Evolutionary conservation across 495 filamentous ascomycete genomes (phyloP).

Genomic region (Poronia punctata): DNA sequence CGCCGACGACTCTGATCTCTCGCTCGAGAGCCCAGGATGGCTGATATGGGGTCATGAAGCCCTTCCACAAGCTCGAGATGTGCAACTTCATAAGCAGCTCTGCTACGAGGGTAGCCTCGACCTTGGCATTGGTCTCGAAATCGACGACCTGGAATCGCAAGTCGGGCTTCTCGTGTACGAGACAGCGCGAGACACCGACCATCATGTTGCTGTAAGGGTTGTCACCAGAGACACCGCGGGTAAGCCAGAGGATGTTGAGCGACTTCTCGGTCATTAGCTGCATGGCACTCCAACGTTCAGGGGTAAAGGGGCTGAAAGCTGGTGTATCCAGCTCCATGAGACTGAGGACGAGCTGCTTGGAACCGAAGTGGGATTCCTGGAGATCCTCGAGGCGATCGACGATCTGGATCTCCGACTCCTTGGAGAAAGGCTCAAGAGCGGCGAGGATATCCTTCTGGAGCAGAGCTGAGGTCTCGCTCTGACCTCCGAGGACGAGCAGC

Average conservation of each 20-base stretch:
- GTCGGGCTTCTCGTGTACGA: not conserved
- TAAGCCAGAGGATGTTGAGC: not conserved
- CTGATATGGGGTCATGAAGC: too few relatives aligned
- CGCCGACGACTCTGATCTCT: constrained; percentile 7
- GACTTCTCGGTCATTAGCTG: not conserved
- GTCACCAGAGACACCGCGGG: too few relatives aligned
- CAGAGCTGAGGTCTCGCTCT: not conserved
- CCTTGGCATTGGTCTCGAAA: not conserved
- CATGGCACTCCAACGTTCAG: not conserved
- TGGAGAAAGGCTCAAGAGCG: too few relatives aligned
- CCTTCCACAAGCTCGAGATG: too few relatives aligned
- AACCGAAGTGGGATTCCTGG: too few relatives aligned
- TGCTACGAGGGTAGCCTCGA: not conserved
- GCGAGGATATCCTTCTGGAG: too few relatives aligned
- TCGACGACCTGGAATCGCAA: not conserved
- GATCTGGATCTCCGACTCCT: too few relatives aligned
- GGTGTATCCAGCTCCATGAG: not conserved
- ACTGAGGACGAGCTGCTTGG: too few relatives aligned
- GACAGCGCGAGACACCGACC: not conserved
- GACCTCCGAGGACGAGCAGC: constrained; percentile 1
- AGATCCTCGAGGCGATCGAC: too few relatives aligned
- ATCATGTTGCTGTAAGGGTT: not conserved
- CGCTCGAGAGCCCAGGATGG: constrained; percentile 3
- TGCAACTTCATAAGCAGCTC: too few relatives aligned
- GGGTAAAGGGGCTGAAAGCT: not conserved